Evolutionary conservation across 306 rosid genomes (phyloP).

Genomic region (Cicer cuneatum): DNA sequence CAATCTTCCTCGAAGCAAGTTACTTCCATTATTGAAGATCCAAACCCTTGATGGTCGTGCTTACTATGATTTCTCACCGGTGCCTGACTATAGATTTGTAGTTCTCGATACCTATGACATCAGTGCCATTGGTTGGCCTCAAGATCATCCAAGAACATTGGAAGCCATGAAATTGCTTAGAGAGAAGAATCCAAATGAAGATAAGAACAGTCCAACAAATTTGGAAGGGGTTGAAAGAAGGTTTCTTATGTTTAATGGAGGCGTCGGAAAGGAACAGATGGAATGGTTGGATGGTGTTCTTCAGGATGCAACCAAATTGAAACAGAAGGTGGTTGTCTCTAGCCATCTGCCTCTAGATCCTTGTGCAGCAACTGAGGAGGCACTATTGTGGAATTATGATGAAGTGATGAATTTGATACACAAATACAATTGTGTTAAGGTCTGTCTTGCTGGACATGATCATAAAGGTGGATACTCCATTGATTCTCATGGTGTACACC

Average conservation of each 20-base stretch:
- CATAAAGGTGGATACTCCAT: slow-evolving; percentile 77
- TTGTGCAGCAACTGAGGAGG: slow-evolving; percentile 53
- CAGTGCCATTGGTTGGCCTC: slow-evolving; percentile 92
- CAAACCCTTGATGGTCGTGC: slow-evolving; percentile 58
- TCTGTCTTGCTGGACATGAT: slow-evolving; percentile 80
- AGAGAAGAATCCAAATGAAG: slow-evolving; percentile 76
- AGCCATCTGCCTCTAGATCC: slow-evolving; percentile 87
- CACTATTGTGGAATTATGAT: slow-evolving; percentile 85
- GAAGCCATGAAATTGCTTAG: slow-evolving; percentile 69
- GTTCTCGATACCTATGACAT: slow-evolving; percentile 86
- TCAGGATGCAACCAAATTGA: slow-evolving; percentile 66
- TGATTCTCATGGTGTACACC: slow-evolving; percentile 89
- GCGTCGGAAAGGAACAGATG: slow-evolving; percentile 82
- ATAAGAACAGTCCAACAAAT: slow-evolving; percentile 81
- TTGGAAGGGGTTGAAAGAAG: slow-evolving; percentile 74
- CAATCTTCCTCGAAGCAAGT: slow-evolving; percentile 80
- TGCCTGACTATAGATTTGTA: slow-evolving; percentile 73
- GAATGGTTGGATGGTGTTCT: slow-evolving; percentile 79
- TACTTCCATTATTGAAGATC: slow-evolving; percentile 80
- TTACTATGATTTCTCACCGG: slow-evolving; percentile 83
- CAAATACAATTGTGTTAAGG: slow-evolving; percentile 76
- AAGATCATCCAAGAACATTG: slow-evolving; percentile 63
- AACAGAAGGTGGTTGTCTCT: slow-evolving; percentile 79
- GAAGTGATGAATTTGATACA: slow-evolving; percentile 83
- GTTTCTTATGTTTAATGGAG: slow-evolving; percentile 93